Base-by-base conservation (phyloP, 306 rosid genomes). In the Hippophae gyantsensis region DNA sequence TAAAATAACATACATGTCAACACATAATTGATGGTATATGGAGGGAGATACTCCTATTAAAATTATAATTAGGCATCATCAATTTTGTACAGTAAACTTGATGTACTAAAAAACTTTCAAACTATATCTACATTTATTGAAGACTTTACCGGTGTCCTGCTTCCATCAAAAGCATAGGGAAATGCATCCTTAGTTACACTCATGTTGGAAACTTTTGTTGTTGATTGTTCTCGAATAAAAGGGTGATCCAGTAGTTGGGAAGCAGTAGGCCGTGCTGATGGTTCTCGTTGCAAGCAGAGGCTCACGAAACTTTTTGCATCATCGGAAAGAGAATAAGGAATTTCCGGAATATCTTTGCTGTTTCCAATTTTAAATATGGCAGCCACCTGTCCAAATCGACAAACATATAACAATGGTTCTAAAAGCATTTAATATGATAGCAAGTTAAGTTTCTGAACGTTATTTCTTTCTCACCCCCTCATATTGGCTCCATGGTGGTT, bases 281-380 rank as follows among this genome's bases (percentile, higher is more conserved):
- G 96, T 56, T 85, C 85, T 69, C 99, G 82, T 62, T 88, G 87
- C 83, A 92, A 80, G 71, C 99, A 92, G 57, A 49, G 65, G 66
- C 76, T 83, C 74, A 92, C 85, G 62, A 92, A 88, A 67, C 43
- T 67, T 69, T 80, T 92, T 42, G 95, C 99, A 51, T 92, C 97
- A n/a, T 61, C 48, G 7, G 99, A 92, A 65, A 92, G 99, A 77
- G 72, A 70, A 65, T 88, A 95, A 5, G 99, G 99, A 62, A 92
- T 92, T 62, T 84, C 88, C 41, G 99, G 99, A 74, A 80, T 80
- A 60, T 92, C 99, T 77, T 84, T 92, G 88, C 96, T 88, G 84
- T 86, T 88, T 53, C 97, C 99, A 73, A 93, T 93, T 74, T 93
- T 93, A 77, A 93, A 93, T 63, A 93, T 88, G 41, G 99, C 99